These are phyloP conservation scores for Cerioporus squamosus DNA, from an alignment of 1,284 basidiomycete species.

Conservation along the genomic window DNA sequence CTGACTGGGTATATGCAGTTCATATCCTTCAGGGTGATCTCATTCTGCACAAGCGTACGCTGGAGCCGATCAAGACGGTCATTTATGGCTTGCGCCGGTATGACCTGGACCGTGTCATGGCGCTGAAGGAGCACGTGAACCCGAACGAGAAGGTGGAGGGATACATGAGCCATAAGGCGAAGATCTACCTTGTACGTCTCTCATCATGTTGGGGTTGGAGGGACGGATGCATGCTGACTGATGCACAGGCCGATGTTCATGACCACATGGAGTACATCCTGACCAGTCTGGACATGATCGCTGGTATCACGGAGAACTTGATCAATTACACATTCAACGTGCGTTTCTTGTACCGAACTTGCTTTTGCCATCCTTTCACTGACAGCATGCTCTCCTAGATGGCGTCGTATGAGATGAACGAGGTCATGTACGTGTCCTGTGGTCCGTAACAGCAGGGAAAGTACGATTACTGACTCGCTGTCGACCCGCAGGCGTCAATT, in stretches of 20 bases:
- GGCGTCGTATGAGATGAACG: constrained; percentile 73
- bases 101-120: constrained; percentile 65
- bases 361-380: background rate
- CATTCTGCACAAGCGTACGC: constrained; percentile 68
- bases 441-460: background rate
- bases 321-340: constrained; percentile 73
- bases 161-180: constrained; percentile 70
- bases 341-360: constrained; percentile 17
- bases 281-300: constrained; percentile 69
- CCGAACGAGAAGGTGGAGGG: constrained; percentile 48
- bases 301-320: constrained; percentile 67
- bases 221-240: background rate
- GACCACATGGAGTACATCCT: constrained; percentile 75
- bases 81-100: constrained; percentile 69
- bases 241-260: constrained; percentile 60
- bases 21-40: constrained; percentile 77
- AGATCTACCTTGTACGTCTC: constrained; percentile 62
- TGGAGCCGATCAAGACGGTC: constrained; percentile 69
- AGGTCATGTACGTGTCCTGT: constrained; percentile 57
- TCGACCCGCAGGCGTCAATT: constrained; percentile 48
- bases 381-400: constrained; percentile 43
- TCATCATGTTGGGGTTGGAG: no score
- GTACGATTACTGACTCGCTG: background rate
- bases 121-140: constrained; percentile 47
- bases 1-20: constrained; percentile 42